phyloP scores from a whole-genome alignment of 805 yeast species.

The Lipomyces lipofer region DNA sequence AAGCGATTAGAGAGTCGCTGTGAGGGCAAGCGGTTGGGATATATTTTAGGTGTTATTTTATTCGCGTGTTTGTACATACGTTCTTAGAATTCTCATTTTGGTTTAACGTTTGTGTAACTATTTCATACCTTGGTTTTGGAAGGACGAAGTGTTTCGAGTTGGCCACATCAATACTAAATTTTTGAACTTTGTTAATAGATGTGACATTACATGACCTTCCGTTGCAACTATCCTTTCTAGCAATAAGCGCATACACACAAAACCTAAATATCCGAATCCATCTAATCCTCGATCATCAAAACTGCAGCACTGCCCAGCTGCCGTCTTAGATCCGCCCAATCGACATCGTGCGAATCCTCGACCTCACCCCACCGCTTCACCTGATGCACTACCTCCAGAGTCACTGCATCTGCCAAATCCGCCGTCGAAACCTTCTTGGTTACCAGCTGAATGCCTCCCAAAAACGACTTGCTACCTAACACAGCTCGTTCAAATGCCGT shows the following conservation, averaged over 20 bases:
- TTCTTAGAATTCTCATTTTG: not conserved
- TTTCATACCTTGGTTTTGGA: not conserved
- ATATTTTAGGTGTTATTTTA: not conserved
- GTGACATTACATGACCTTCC: no score
- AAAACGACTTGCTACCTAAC: conserved; percentile 78
- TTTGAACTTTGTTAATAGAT: not conserved
- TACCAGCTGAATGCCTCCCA: conserved; percentile 72
- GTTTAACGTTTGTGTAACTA: not conserved
- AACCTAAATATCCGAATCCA: no score
- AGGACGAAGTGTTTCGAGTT: not conserved
- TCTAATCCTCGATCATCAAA: conserved; percentile 41
- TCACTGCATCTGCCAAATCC: conserved; percentile 72
- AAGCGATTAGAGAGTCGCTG: conserved; percentile 22
- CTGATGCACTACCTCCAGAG: conserved; percentile 80
- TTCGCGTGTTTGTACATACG: not conserved
- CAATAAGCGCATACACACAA: no score
- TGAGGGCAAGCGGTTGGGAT: not conserved
- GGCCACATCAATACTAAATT: no score
- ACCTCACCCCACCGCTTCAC: conserved; percentile 96
- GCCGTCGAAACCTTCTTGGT: conserved; percentile 46
- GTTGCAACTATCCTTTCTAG: no score
- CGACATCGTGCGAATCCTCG: conserved; percentile 98
- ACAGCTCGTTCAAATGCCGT: conserved; percentile 91
- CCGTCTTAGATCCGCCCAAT: conserved; percentile 82
- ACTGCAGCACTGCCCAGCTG: conserved; percentile 77